Evolutionary conservation across 176 grass and related monocot genomes (phyloP), one percentile per base, ranked within the genome.

Genomic region (Puccinellia tenuiflora): DNA sequence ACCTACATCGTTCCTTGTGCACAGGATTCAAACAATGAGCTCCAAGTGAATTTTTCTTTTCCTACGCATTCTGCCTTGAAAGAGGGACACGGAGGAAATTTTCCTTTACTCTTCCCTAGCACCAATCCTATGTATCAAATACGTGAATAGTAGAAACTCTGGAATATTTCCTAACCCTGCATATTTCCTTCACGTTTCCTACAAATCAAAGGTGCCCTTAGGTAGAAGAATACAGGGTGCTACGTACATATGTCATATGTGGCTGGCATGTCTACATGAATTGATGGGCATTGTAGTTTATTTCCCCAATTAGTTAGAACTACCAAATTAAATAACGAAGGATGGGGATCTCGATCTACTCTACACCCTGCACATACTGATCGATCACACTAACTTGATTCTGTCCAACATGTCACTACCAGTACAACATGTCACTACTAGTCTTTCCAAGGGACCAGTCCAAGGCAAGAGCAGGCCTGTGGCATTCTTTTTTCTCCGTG

Each of bases 341-440:
- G 17, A 79, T 48, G 57, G 47, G 56, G 26, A 30, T 62, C n/a
- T 51, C 64, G 56, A 52, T 76, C 70, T 12, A 35, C 10, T 24
- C n/a, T 71, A 8, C 6, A 76, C 46, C 22, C 14, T 60, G 3
- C 20, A n/a, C 33, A 45, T 79, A 14, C 52, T 59, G 69, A 73
- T 29, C 43, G 43, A 11, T 47, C 7, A 18, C 15, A 18, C 39
- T 86, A 47, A 20, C 59, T 53, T 24, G 46, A 72, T 71, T n/a
- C 18, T 30, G 29, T 18, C 68, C 35, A 76, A 21, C 22, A 87
- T 26, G 72, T 87, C 62, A 60, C 71, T 76, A 13, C 50, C n/a
- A 68, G 59, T 67, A 55, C 46, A 45, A 46, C 42, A 46, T 24
- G 40, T 53, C 34, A 4, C 7, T 53, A 37, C 47, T 66, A 86